Evolutionary conservation across 805 yeast species (phyloP).

Genomic region (Spathaspora sp.): DNA sequence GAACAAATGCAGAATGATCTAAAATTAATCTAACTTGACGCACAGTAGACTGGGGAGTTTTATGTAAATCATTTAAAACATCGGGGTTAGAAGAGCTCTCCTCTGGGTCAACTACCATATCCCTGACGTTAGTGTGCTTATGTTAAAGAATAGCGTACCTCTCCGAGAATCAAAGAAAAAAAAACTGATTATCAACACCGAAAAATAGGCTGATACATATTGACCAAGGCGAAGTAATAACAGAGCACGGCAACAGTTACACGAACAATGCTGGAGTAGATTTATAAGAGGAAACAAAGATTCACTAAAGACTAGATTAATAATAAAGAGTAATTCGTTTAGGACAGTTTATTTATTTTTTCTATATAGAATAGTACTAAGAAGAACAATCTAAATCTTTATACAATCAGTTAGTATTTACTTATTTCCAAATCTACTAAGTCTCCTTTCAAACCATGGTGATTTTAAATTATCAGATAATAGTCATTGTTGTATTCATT

Average conservation of each 20-base stretch:
- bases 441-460: background rate
- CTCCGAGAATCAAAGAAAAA: background rate
- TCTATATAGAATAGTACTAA: background rate
- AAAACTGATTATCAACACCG: too few relatives aligned
- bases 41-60: background rate
- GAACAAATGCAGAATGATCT: conserved; percentile 65
- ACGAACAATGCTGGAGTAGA: too few relatives aligned
- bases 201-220: too few relatives aligned
- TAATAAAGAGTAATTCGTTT: background rate
- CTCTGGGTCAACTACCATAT: conserved; percentile 5
- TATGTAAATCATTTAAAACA: conserved; percentile 1
- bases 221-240: too few relatives aligned
- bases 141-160: background rate
- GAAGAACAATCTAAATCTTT: background rate
- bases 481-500: conserved; percentile 76
- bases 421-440: background rate
- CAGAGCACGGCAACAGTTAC: too few relatives aligned
- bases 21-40: conserved; percentile 38
- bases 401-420: background rate
- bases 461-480: conserved; percentile 46
- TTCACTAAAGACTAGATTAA: too few relatives aligned
- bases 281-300: too few relatives aligned
- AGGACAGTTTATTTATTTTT: background rate
- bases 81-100: conserved; percentile 1
- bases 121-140: background rate